Base-by-base conservation (phyloP, 371 early-diverging fungal genomes). In the Batkoa obscura region DNA sequence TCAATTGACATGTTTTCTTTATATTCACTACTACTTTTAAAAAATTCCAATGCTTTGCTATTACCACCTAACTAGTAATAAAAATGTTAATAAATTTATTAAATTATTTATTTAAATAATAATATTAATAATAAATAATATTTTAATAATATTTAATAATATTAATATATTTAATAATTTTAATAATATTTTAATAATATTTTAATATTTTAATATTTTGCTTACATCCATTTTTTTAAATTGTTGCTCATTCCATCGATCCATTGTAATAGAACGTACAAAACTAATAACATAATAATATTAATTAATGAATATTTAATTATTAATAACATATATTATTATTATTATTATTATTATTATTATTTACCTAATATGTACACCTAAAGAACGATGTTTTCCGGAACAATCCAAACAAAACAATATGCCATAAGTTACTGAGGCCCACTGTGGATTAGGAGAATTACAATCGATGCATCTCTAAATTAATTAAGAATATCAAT, bases 221-320 rank as follows among this genome's bases (percentile, higher is more conserved):
- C 43, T 63, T 65, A 75, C 79, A 60, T 90, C 78, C 94, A 98
- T 95, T 59, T 86, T 81, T 62, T 83, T 81, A 49, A 88, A 68
- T 64, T 96, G 95, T 67, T 90, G 88, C n/a, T 86, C 80, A 42
- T 78, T 79, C 98, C 98, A 99, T 62, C 84, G 84, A 69, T 99
- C 99, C 95, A 99, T 98, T 17, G 86, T 84, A 54, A 96, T 85
- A 15, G 97, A 96, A 17, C 97, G 86, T 43, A 99, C 96, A 78
- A 95, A 94, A 68, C 84, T 85, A 63, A 30, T 23, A 23, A 23
- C 23, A 23, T 23, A 23, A 34, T 4, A 38, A 32, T 33, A n/a
- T 59, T 13, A 2, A 55, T 34, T 42, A 35, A 34, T 59, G 23
- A 17, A 15, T 10, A 30, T 30, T 34, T 31, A 31, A 42, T 1